Evolutionary conservation across 129 eudicot genomes (phyloP), one percentile per base, ranked within the genome.

Genomic region (Silybum marianum): DNA sequence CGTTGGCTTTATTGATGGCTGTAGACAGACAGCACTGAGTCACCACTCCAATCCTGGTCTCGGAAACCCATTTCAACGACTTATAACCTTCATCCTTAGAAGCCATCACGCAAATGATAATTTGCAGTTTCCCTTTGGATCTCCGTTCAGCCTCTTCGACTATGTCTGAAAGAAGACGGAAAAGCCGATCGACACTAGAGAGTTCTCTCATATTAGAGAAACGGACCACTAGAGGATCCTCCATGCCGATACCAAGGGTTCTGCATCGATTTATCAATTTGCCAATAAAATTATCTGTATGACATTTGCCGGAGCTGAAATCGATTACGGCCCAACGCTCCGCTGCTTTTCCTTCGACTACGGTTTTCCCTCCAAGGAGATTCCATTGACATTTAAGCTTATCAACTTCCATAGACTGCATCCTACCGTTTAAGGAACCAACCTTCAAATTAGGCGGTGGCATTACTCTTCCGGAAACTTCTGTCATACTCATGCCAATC

Each of bases 281-380:
- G 22, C 22, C 3, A 4, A 91, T 72, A 76, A 91, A 90, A 58
- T 58, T 18, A 58, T 58, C 23, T 58, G 2, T n/a, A 6, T n/a
- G n/a, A n/a, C 66, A 58, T 58, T 58, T 58, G 9, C 23, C 9
- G 18, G 25, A 9, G n/a, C 86, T 88, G 76, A 94, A 91, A 81
- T 94, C 97, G 6, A 94, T 54, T 67, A 91, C 19, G 2, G 90
- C 98, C 98, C 98, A 94, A 44, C 94, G 80, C 13, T 88, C 90
- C 9, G 80, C 28, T 2, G 88, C 21, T 81, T 81, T 89, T 18
- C 90, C 98, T 11, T 87, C 85, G 10, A 84, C 86, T 6, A 94
- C 73, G 9, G 91, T 80, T 75, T 80, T 88, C 1, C 89, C 81
- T 19, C 72, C 62, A 21, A 84, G 25, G 73, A 94, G 95, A 78